A percentile compares a stretch with the other conserved stretches of the same genome.
These are phyloP conservation scores for Suillus clintonianus DNA, from an alignment of 768 basidiomycete genomes.

Conservation along the genomic window DNA sequence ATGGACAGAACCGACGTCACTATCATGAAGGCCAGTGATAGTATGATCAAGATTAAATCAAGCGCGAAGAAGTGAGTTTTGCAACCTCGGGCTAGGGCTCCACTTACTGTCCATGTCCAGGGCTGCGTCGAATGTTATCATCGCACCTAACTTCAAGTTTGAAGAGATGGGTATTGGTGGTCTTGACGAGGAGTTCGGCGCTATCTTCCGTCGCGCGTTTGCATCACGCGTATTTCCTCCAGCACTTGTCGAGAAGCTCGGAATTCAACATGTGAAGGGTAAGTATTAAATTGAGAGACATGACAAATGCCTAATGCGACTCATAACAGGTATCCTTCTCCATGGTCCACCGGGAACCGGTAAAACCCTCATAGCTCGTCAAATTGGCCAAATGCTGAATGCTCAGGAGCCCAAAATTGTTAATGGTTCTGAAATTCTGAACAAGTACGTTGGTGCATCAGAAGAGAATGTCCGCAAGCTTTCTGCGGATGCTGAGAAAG, in stretches of 20 bases:
- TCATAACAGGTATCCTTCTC: conserved; percentile 75
- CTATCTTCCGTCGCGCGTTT: conserved; percentile 98
- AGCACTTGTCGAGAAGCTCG: conserved; percentile 93
- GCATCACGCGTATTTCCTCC: conserved; percentile 99
- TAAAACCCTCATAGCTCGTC: conserved; percentile 96
- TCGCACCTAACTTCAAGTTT: conserved; percentile 98
- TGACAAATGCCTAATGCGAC: not conserved
- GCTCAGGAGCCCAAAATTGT: conserved; percentile 97
- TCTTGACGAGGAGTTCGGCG: conserved; percentile 89
- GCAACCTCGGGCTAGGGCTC: not conserved
- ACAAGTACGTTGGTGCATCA: conserved; percentile 94
- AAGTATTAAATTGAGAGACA: conserved; percentile 11
- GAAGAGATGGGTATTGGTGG: conserved; percentile 99
- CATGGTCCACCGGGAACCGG: conserved; percentile 98
- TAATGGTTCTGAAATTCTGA: conserved; percentile 96
- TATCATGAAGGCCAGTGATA: conserved; percentile 81
- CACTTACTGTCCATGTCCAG: conserved; percentile 40
- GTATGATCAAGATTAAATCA: conserved; percentile 86
- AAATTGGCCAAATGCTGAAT: conserved; percentile 99
- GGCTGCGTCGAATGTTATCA: conserved; percentile 89
- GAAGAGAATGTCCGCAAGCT: conserved; percentile 98
- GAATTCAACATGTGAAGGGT: conserved; percentile 99
- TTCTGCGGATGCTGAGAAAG: conserved; percentile 97
- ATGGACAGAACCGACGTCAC: conserved; percentile 93
- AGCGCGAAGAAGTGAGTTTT: conserved; percentile 83